phyloP scores from a whole-genome alignment of 345 rosid species.

The Salix caprea region DNA sequence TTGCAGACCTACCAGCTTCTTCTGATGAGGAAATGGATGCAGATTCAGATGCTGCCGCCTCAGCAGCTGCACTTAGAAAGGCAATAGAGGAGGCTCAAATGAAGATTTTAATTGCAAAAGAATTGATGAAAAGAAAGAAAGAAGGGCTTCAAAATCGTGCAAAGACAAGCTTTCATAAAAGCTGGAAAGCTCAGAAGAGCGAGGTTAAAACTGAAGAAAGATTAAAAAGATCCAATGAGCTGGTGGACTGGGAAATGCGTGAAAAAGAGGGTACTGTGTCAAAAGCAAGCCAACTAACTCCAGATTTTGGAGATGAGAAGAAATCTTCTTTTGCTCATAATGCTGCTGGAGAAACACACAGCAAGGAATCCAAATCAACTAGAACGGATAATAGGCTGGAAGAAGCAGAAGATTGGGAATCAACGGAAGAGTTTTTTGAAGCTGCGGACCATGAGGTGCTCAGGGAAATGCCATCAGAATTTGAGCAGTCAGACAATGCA shows the following conservation, averaged over 20 bases:
- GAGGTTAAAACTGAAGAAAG: conserved; percentile 27
- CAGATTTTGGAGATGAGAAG: conserved; percentile 19
- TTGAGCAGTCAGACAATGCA: conserved; percentile 30
- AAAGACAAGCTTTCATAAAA: conserved; percentile 34
- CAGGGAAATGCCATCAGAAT: conserved; percentile 10
- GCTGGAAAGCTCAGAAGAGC: conserved; percentile 28
- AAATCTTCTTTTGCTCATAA: conserved; percentile 12
- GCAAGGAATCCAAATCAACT: conserved; percentile 19
- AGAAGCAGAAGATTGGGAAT: conserved; percentile 30
- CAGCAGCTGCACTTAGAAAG: conserved; percentile 80
- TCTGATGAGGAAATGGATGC: conserved; percentile 68
- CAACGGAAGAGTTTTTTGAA: conserved; percentile 15
- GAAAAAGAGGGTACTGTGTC: conserved; percentile 13
- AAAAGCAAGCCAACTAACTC: conserved; percentile 17
- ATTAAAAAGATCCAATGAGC: conserved; percentile 34
- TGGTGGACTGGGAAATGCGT: conserved; percentile 20
- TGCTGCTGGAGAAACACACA: conserved; percentile 22
- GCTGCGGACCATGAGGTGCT: conserved; percentile 1
- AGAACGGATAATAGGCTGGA: conserved; percentile 26
- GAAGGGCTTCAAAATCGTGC: conserved; percentile 41
- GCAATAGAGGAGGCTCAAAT: conserved; percentile 86
- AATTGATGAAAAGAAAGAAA: conserved; percentile 64
- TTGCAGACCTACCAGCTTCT: conserved; percentile 46
- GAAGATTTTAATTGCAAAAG: conserved; percentile 70
- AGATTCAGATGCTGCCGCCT: conserved; percentile 77